These are phyloP conservation scores for Acrocalymma vagum DNA, from an alignment of 2,329 filamentous ascomycete species.

Conservation along the genomic window DNA sequence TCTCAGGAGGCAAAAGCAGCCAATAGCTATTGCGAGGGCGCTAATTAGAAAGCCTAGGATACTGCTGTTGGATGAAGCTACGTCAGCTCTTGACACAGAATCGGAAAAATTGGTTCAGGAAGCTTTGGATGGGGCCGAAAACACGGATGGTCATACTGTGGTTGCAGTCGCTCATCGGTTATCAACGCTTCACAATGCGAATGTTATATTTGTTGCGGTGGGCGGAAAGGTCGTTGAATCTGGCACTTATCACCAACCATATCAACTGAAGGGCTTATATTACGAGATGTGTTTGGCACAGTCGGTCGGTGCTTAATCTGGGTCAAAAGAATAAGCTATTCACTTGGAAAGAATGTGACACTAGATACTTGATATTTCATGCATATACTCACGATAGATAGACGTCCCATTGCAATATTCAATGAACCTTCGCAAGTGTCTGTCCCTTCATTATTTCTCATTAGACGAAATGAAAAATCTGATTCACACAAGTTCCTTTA, in stretches of 20 bases:
- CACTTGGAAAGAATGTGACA: too few species aligned
- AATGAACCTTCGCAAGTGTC: too few species aligned
- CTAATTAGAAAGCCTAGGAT: slow-evolving; percentile 69
- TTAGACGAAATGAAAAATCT: too few species aligned
- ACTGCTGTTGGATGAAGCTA: slow-evolving; percentile 68
- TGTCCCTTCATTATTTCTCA: too few species aligned
- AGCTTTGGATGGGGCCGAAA: slow-evolving; percentile 65
- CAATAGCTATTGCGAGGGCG: slow-evolving; percentile 76
- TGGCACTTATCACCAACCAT: slow-evolving; percentile 63
- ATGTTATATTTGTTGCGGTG: slow-evolving; percentile 52
- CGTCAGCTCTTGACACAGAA: slow-evolving; percentile 69
- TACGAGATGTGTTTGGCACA: slow-evolving; percentile 52
- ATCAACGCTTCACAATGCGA: slow-evolving; percentile 47
- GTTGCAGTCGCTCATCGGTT: slow-evolving; percentile 53
- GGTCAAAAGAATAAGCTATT: too few species aligned
- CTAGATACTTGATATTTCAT: too few species aligned
- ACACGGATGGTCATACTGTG: slow-evolving; percentile 53
- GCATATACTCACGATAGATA: too few species aligned
- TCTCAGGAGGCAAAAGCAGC: slow-evolving; percentile 80
- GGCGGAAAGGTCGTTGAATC: slow-evolving; percentile 52
- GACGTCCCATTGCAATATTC: too few species aligned
- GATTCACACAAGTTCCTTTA: too few species aligned
- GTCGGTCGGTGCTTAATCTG: too few species aligned
- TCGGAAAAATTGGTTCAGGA: slow-evolving; percentile 73
- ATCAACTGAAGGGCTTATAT: slow-evolving; percentile 43